Percentiles rank a stretch among this genome's conserved stretches.
Evolutionary conservation across 257 asterid species (phyloP).

Genomic region (Solanum tarijense): DNA sequence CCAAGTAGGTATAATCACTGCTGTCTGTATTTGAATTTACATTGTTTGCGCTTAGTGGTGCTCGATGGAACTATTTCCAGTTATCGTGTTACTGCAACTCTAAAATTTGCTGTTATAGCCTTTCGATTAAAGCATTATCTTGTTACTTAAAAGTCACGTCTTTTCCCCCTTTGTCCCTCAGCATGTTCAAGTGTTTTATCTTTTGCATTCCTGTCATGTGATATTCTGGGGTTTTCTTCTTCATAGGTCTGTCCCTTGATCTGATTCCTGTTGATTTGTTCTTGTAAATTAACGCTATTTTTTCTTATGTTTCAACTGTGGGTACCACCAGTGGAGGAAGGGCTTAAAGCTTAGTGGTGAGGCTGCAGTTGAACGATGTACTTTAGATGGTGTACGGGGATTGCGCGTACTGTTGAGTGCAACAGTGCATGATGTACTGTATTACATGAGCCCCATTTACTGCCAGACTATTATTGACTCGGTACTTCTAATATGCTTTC

Average conservation of each 20-base stretch:
- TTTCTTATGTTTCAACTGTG: background rate
- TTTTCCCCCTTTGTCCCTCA: background rate
- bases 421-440: slow-evolving; percentile 93
- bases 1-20: background rate
- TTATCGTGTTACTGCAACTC: background rate
- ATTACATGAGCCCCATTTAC: slow-evolving; percentile 97
- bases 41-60: background rate
- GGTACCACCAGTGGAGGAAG: slow-evolving; percentile 80
- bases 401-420: slow-evolving; percentile 89
- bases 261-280: background rate
- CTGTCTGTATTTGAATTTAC: background rate
- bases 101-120: background rate
- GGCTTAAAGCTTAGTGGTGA: slow-evolving; percentile 88
- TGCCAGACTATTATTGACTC: slow-evolving; percentile 94
- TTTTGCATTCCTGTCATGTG: background rate
- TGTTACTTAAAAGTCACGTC: background rate
- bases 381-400: slow-evolving; percentile 94
- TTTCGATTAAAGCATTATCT: background rate
- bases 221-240: background rate
- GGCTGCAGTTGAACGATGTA: slow-evolving; percentile 78
- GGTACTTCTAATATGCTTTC: slow-evolving; percentile 28
- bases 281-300: background rate
- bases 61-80: background rate
- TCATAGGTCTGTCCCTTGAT: background rate
- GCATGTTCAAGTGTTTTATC: background rate